phyloP scores from a whole-genome alignment of 2,329 filamentous ascomycete genomes.

The Claviceps citrina region DNA sequence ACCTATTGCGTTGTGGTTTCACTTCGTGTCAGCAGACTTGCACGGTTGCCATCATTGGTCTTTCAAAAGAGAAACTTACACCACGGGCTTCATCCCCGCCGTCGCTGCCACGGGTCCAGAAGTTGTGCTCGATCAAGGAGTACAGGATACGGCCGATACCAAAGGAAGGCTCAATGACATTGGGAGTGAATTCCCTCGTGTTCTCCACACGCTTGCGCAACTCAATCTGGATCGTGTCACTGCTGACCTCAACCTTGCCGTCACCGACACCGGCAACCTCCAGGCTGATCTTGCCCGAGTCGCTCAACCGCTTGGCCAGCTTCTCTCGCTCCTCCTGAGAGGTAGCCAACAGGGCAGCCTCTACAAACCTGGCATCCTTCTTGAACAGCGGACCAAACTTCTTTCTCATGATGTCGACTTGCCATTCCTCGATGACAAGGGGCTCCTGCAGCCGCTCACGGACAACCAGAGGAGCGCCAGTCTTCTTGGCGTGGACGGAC shows the following conservation, averaged over 20 bases:
- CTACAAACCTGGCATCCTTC: constrained; percentile 78
- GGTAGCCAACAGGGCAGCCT: constrained; percentile 59
- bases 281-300: constrained; percentile 60
- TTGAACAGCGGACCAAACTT: constrained; percentile 92
- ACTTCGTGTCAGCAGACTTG: constrained; percentile 7
- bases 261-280: constrained; percentile 51
- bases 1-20: constrained; percentile 22
- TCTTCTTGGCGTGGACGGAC: constrained; percentile 84
- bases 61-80: too few relatives aligned
- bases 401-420: constrained; percentile 81
- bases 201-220: constrained; percentile 72
- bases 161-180: constrained; percentile 94
- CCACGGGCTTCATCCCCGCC: constrained; percentile 60
- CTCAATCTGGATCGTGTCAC: constrained; percentile 70
- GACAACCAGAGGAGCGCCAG: constrained; percentile 71
- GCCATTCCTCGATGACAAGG: constrained; percentile 69
- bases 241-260: constrained; percentile 64
- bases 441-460: constrained; percentile 69
- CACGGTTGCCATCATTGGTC: not conserved
- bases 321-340: constrained; percentile 70
- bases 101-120: constrained; percentile 63
- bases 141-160: constrained; percentile 93
- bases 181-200: constrained; percentile 80
- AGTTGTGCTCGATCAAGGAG: constrained; percentile 82
- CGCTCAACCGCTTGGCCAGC: constrained; percentile 56